phyloP scores from a whole-genome alignment of 176 grass and related monocot genomes.

The bread wheat (Triticum aestivum) region IWGSC_CS_RefSeq_v2.1 NC_057800.1:61602101-61602600 shows the following conservation, averaged over 20 bases:
- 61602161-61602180: background rate
- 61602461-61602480: background rate
- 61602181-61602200: background rate
- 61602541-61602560: background rate
- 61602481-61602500: background rate
- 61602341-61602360: background rate
- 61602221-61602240: background rate
- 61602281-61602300: background rate
- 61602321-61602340: conserved; percentile 2
- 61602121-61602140: background rate
- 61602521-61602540: background rate
- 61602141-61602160: background rate
- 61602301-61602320: background rate
- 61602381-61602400: background rate
- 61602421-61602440: background rate
- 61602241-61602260: background rate
- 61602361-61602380: background rate
- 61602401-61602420: background rate
- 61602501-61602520: background rate
- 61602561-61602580: background rate
- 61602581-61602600: background rate
- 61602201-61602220: background rate
- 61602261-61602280: background rate
- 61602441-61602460: background rate
- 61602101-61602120: background rate